These are phyloP conservation scores for Platanus orientalis DNA, from an alignment of 164 flowering plant genomes.

Conservation along the genomic window DNA sequence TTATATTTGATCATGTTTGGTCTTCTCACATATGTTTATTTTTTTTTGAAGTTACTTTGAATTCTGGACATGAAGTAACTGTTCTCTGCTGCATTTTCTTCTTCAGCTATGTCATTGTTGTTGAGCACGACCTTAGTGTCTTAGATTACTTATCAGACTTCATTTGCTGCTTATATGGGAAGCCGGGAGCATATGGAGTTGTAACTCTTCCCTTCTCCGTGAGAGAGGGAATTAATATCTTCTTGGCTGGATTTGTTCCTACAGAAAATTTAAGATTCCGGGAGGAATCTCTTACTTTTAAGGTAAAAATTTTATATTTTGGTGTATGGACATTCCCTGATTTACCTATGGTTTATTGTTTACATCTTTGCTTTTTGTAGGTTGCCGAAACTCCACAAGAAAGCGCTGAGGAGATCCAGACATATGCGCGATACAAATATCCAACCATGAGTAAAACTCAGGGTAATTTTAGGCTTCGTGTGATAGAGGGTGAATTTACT, in stretches of 20 bases:
- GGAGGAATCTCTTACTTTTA: conserved; percentile 75
- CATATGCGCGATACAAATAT: conserved; percentile 72
- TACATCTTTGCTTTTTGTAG: conserved; percentile 24
- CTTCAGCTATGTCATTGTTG: conserved; percentile 79
- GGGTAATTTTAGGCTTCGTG: conserved; percentile 81
- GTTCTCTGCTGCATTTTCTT: not conserved
- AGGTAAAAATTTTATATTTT: conserved; percentile 27
- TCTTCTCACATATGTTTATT: too few relatives aligned
- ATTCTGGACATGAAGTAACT: not conserved
- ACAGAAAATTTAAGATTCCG: conserved; percentile 76
- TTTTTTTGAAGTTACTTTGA: not conserved
- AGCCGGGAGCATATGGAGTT: conserved; percentile 80
- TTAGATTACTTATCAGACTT: conserved; percentile 79
- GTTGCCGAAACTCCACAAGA: conserved; percentile 83
- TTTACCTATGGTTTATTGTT: not conserved
- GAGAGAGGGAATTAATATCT: conserved; percentile 78
- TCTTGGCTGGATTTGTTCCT: conserved; percentile 78
- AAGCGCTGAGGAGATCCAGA: conserved; percentile 62
- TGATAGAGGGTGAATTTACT: conserved; percentile 92
- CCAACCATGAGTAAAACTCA: conserved; percentile 76
- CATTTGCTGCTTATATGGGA: conserved; percentile 82
- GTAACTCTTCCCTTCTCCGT: conserved; percentile 85
- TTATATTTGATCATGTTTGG: not conserved
- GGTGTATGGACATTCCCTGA: not conserved
- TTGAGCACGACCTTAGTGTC: conserved; percentile 85